Percentiles rank a stretch among this genome's conserved stretches.
These are phyloP conservation scores for Serendipita sp. DNA, from an alignment of 768 basidiomycete genomes.

Conservation along the genomic window DNA sequence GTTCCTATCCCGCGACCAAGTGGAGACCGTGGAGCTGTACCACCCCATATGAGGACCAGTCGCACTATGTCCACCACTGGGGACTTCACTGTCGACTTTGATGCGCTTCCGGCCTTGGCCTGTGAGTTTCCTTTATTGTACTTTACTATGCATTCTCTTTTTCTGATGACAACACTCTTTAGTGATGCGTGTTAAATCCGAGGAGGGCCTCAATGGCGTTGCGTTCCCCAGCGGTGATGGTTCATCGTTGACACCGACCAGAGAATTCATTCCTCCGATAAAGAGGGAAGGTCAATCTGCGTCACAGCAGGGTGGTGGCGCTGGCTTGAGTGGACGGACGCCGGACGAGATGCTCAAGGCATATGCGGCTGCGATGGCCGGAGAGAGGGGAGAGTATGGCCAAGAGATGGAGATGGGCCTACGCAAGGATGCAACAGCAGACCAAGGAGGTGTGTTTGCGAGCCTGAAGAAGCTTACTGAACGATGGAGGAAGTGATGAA, in stretches of 20 bases:
- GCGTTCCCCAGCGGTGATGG: neutral
- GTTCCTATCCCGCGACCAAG: neutral
- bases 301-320: neutral
- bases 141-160: neutral
- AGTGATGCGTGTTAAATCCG: slow-evolving; percentile 2
- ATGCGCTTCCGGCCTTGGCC: neutral
- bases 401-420: neutral
- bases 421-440: too few relatives aligned
- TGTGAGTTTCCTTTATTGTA: neutral
- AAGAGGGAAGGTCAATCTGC: neutral
- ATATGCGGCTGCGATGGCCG: neutral
- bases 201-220: neutral
- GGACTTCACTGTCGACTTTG: too few relatives aligned
- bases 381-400: neutral
- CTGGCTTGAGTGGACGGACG: neutral
- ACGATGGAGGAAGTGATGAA: too few relatives aligned
- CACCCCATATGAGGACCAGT: neutral
- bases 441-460: too few relatives aligned
- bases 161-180: neutral
- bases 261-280: neutral
- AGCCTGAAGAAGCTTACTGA: too few relatives aligned
- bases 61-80: neutral
- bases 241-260: neutral
- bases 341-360: neutral
- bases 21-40: neutral